These are phyloP conservation scores for Eurotiales sp. DNA, from an alignment of 2,329 filamentous ascomycete genomes.

Conservation along the genomic window DNA sequence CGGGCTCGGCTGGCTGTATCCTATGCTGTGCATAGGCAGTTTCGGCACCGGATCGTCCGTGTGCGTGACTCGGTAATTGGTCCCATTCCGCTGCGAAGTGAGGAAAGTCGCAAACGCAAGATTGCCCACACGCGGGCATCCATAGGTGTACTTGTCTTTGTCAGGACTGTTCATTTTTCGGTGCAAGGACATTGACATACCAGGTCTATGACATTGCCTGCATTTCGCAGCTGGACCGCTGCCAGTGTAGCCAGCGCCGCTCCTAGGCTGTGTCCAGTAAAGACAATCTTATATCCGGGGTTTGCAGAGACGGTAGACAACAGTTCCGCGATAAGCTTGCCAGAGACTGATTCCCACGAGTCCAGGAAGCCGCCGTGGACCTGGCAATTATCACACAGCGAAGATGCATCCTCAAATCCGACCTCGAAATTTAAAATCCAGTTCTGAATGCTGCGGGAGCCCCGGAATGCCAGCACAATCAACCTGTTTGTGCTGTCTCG, in stretches of 20 bases:
- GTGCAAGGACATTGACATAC: conserved; percentile 25
- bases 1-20: conserved; percentile 35
- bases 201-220: conserved; percentile 36
- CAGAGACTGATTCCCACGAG: conserved; percentile 35
- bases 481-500: conserved; percentile 41
- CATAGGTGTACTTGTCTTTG: conserved; percentile 37
- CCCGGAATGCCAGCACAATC: conserved; percentile 35
- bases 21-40: conserved; percentile 30
- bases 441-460: conserved; percentile 26
- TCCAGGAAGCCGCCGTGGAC: conserved; percentile 44
- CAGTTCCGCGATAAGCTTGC: conserved; percentile 34
- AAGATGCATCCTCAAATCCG: conserved; percentile 22
- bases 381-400: conserved; percentile 39
- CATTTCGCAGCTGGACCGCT: conserved; percentile 38
- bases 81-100: conserved; percentile 31
- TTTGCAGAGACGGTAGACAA: conserved; percentile 32
- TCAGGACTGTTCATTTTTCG: not conserved
- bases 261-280: conserved; percentile 48
- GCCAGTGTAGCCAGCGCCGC: conserved; percentile 47
- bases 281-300: conserved; percentile 38
- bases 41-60: conserved; percentile 37
- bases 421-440: conserved; percentile 28
- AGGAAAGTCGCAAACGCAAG: conserved; percentile 35
- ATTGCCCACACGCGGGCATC: conserved; percentile 42
- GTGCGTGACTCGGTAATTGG: conserved; percentile 37